Conservation (phyloP, 1,139 yeast species). For the Protomyces gravidus region DNA sequence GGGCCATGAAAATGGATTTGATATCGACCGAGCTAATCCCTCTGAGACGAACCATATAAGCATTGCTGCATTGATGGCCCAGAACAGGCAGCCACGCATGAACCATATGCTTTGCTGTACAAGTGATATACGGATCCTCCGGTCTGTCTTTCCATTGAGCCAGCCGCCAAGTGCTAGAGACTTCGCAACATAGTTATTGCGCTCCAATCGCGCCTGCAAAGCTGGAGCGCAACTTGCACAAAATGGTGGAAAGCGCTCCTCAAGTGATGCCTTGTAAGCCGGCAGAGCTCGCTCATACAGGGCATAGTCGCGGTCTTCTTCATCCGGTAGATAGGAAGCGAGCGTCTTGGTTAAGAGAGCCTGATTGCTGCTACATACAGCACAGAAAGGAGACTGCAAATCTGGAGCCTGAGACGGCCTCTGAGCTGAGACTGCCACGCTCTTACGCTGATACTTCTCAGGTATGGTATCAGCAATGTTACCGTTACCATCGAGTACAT, state of each 20-base stretch:
- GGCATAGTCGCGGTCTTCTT: constrained; percentile 20
- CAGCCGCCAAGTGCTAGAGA: constrained; percentile 32
- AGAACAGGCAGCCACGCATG: constrained; percentile 31
- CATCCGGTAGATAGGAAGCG: constrained; percentile 34
- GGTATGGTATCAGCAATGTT: constrained; percentile 29
- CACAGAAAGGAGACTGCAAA: constrained; percentile 33
- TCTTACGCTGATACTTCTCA: constrained; percentile 2
- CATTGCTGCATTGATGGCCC: constrained; percentile 15
- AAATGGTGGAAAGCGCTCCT: constrained; percentile 33
- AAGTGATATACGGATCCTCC: background rate
- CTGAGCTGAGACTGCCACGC: background rate
- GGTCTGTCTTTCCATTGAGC: constrained; percentile 27
- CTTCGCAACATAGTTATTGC: constrained; percentile 34
- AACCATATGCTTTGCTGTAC: constrained; percentile 26
- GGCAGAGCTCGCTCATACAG: constrained; percentile 29
- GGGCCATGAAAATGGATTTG: background rate
- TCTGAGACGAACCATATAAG: constrained; percentile 30
- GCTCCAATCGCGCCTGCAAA: constrained; percentile 31
- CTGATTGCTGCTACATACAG: constrained; percentile 33
- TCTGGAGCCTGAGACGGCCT: background rate
- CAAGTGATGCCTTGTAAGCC: constrained; percentile 31
- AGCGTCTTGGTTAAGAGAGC: constrained; percentile 31
- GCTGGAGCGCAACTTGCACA: constrained; percentile 31
- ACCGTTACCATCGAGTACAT: constrained; percentile 29
- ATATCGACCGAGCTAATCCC: background rate